Conservation (phyloP, 2,329 filamentous ascomycete species). For the Penicillium sp. region DNA sequence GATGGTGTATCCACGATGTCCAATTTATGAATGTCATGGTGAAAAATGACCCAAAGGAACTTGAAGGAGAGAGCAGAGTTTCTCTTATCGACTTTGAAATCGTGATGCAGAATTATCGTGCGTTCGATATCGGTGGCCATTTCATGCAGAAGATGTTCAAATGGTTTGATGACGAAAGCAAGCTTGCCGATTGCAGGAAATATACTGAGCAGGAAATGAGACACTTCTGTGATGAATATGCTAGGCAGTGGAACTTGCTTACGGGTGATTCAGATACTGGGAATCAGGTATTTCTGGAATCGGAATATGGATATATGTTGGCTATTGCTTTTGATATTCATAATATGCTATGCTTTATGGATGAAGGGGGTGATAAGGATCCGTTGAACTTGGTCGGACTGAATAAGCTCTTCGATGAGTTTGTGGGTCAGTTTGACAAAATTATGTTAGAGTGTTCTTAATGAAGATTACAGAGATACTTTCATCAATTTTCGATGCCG, state of each 20-base stretch:
- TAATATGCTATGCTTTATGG: slow-evolving; percentile 30
- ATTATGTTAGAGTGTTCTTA: slow-evolving; percentile 15
- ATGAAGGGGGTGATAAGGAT: slow-evolving; percentile 21
- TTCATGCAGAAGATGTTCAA: slow-evolving; percentile 32
- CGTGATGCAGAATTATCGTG: slow-evolving; percentile 27
- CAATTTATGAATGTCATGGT: slow-evolving; percentile 28
- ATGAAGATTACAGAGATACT: too few relatives aligned
- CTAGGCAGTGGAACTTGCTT: slow-evolving; percentile 23
- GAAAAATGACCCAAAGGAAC: slow-evolving; percentile 17
- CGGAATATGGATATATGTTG: slow-evolving; percentile 24
- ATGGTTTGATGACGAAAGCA: slow-evolving; percentile 27
- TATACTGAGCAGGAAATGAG: slow-evolving; percentile 26
- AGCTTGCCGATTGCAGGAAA: slow-evolving; percentile 21
- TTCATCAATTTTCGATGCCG: too few relatives aligned
- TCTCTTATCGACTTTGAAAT: slow-evolving; percentile 27
- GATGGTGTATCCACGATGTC: slow-evolving; percentile 29
- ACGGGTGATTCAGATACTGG: slow-evolving; percentile 27
- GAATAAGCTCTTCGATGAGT: slow-evolving; percentile 26
- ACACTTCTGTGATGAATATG: slow-evolving; percentile 28
- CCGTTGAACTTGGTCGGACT: slow-evolving; percentile 21
- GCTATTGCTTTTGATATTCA: slow-evolving; percentile 27
- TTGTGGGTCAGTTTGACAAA: slow-evolving; percentile 21
- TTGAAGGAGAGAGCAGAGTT: slow-evolving; percentile 24
- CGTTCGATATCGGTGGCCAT: slow-evolving; percentile 27
- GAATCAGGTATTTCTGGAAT: slow-evolving; percentile 25